These are phyloP conservation scores for Trypanosoma congolense DNA, from an alignment of 208 protist species.

Conservation along the genomic window DNA sequence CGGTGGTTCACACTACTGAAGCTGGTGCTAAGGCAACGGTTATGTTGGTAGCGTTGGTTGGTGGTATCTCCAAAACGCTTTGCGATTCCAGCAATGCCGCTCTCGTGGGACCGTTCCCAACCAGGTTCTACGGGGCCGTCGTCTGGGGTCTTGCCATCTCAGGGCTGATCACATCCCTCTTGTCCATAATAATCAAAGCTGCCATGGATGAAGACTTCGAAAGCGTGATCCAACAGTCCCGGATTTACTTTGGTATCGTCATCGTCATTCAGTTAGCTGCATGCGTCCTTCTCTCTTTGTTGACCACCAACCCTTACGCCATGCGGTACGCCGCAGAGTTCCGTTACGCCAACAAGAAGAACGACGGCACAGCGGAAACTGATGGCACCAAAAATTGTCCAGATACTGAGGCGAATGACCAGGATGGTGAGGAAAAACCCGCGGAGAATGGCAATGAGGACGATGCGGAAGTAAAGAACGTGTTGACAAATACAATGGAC, in stretches of 20 bases:
- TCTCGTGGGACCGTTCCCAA: constrained; percentile 71
- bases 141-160: constrained; percentile 67
- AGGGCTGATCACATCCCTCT: constrained; percentile 49
- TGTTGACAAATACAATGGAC: constrained; percentile 37
- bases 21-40: constrained; percentile 59
- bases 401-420: constrained; percentile 12
- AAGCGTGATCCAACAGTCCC: constrained; percentile 45
- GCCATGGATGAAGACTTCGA: constrained; percentile 48
- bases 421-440: constrained; percentile 29
- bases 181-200: constrained; percentile 75
- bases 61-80: constrained; percentile 68
- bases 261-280: constrained; percentile 47
- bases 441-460: constrained; percentile 13
- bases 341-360: constrained; percentile 9
- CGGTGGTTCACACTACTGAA: constrained; percentile 28
- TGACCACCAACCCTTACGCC: constrained; percentile 58
- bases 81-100: constrained; percentile 79
- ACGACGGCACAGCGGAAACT: neutral
- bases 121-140: constrained; percentile 67
- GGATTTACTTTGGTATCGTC: constrained; percentile 75
- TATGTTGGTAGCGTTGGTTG: constrained; percentile 49
- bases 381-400: constrained; percentile 15
- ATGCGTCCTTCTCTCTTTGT: constrained; percentile 34
- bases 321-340: constrained; percentile 74
- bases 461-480: constrained; percentile 10